Conservation (phyloP, 2,329 filamentous ascomycete genomes). For the Aspergillus novoparasiticus region DNA sequence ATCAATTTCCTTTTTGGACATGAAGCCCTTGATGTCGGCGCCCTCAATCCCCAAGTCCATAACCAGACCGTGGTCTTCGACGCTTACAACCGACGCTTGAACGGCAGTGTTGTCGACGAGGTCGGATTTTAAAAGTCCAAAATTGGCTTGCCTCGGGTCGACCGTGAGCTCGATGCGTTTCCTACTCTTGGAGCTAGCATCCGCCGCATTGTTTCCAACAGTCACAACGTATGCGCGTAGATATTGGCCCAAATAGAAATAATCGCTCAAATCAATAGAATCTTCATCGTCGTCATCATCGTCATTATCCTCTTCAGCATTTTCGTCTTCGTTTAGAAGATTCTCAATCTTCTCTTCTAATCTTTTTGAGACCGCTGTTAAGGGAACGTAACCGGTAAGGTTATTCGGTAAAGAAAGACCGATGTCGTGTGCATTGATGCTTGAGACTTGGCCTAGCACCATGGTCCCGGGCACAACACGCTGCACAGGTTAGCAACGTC, state of each 20-base stretch:
- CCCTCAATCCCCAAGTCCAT: slow-evolving; percentile 85
- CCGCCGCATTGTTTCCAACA: slow-evolving; percentile 60
- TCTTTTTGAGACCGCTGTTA: slow-evolving; percentile 85
- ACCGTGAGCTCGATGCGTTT: slow-evolving; percentile 86
- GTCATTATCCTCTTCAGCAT: slow-evolving; percentile 50
- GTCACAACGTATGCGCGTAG: slow-evolving; percentile 81
- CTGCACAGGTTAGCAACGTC: slow-evolving; percentile 52
- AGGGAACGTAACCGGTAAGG: slow-evolving; percentile 81
- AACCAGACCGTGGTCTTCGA: slow-evolving; percentile 93
- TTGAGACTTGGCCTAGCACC: slow-evolving; percentile 81
- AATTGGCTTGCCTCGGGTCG: slow-evolving; percentile 76
- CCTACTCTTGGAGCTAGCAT: slow-evolving; percentile 65
- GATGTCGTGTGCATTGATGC: slow-evolving; percentile 78
- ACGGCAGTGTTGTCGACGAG: slow-evolving; percentile 75
- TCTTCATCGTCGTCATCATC: slow-evolving; percentile 55
- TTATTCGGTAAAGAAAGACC: slow-evolving; percentile 89
- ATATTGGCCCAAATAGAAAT: slow-evolving; percentile 86
- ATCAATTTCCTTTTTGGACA: slow-evolving; percentile 81
- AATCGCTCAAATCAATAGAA: slow-evolving; percentile 69
- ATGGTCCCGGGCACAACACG: slow-evolving; percentile 82
- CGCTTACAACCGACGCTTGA: slow-evolving; percentile 84
- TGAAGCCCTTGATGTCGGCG: slow-evolving; percentile 73
- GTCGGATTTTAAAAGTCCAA: slow-evolving; percentile 70
- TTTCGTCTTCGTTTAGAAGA: slow-evolving; percentile 61
- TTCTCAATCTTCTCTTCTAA: slow-evolving; percentile 75